phyloP scores from a whole-genome alignment of 2,329 filamentous ascomycete genomes.

The Graphiopsis chlorocephala region DNA sequence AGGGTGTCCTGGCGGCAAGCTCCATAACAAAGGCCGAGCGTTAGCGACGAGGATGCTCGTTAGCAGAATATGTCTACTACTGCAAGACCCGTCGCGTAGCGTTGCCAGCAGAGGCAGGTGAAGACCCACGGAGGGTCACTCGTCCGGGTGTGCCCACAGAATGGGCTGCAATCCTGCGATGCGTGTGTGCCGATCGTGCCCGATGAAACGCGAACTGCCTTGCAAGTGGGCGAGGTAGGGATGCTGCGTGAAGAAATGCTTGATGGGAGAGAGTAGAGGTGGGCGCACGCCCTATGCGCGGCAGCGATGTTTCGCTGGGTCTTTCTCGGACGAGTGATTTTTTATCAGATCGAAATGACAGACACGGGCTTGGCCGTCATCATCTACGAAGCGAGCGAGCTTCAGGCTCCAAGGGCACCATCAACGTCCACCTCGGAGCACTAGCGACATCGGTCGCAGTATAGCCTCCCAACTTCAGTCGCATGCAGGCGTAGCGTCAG shows the following conservation, averaged over 20 bases:
- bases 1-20: neutral
- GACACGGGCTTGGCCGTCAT: constrained; percentile 6
- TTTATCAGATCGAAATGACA: constrained; percentile 10
- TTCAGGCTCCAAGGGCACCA: constrained; percentile 1
- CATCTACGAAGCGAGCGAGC: neutral
- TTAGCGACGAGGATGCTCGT: neutral
- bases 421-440: constrained; percentile 4
- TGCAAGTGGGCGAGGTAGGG: neutral
- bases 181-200: constrained; percentile 3
- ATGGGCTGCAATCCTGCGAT: neutral
- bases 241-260: neutral
- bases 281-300: neutral
- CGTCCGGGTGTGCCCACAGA: neutral
- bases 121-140: constrained; percentile 2
- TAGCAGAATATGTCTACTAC: too few relatives aligned
- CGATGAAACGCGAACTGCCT: neutral
- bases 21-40: neutral
- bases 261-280: neutral
- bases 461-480: constrained; percentile 11
- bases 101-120: neutral
- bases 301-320: neutral
- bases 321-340: constrained; percentile 9
- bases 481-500: constrained; percentile 10
- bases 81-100: neutral
- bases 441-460: constrained; percentile 14